Evolutionary conservation across 306 rosid species (phyloP), one percentile per base, ranked within the genome.

Genomic region (Casuarina cunninghamiana): DNA sequence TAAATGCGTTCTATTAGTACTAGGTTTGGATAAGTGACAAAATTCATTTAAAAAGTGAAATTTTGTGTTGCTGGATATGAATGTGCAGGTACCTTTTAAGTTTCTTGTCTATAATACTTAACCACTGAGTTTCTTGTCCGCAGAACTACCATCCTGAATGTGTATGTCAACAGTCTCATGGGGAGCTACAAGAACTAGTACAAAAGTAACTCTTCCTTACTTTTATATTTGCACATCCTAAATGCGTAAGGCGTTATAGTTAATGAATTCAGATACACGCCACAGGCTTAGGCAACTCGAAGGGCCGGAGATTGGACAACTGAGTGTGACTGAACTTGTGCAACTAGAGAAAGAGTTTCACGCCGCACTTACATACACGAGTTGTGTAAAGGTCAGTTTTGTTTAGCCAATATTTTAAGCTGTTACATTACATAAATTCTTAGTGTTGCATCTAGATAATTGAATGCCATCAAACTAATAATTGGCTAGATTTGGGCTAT

Each of bases 341-440:
- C 73, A 78, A 70, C 66, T 83, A 49, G 80, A 78, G 70, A 78
- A 17, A 44, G 48, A 78, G 44, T 58, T 83, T 19, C 46, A 75
- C 49, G 37, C 16, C 67, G 78, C 75, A 16, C 83, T 83, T 53
- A 26, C 69, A 50, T 63, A 62, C 53, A 78, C 77, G 69, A 74
- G 78, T 61, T 35, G 9, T 44, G 72, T 63, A 53, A 83, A 80
- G 82, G 86, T 83, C 67, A 73, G 69, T 82, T 72, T 73, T 63
- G 3, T 37, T 17, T 13, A 13, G 12, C 46, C 1, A 39, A 26
- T 16, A 10, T 12, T 58, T 11, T 26, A 62, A 48, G 6, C 4
- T 37, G 46, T 61, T 61, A 37, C 44, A 32, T 13, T 62, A 1
- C 37, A 44, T 62, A 62, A 37, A 38, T 44, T 44, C 44, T 32